These are phyloP conservation scores for Pichia sp. DNA, from an alignment of 1,139 yeast species.

Conservation along the genomic window DNA sequence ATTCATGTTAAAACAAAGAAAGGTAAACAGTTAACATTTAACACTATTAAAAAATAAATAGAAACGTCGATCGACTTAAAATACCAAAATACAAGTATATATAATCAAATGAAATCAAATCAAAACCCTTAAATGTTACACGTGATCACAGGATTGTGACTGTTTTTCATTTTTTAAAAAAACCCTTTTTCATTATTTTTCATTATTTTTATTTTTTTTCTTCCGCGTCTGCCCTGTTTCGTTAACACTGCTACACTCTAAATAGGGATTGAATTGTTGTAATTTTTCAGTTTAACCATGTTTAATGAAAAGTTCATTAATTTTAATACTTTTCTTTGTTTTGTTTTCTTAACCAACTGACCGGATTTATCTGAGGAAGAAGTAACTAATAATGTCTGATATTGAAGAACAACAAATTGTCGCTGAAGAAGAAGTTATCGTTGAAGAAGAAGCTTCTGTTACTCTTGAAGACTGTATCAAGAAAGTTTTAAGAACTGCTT, in stretches of 20 bases:
- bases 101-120: neutral
- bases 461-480: slow-evolving; percentile 98
- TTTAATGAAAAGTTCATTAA: too few relatives aligned
- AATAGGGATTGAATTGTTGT: too few relatives aligned
- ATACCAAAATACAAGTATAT: too few relatives aligned
- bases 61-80: neutral
- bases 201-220: too few relatives aligned
- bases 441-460: slow-evolving; percentile 74
- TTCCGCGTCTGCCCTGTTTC: too few relatives aligned
- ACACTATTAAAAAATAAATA: too few relatives aligned
- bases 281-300: too few relatives aligned
- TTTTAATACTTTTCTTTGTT: neutral
- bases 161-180: neutral
- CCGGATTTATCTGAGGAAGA: slow-evolving; percentile 82
- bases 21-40: too few relatives aligned
- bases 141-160: neutral
- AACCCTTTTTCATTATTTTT: too few relatives aligned
- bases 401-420: slow-evolving; percentile 66
- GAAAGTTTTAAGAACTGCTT: slow-evolving; percentile 96
- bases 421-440: slow-evolving; percentile 81
- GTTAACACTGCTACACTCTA: too few relatives aligned
- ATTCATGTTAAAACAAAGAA: too few relatives aligned
- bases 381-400: slow-evolving; percentile 80
- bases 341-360: slow-evolving; percentile 43
- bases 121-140: neutral